Evolutionary conservation across 2,329 filamentous ascomycete species (phyloP).

Genomic region (Dryadomyces quercivorus): DNA sequence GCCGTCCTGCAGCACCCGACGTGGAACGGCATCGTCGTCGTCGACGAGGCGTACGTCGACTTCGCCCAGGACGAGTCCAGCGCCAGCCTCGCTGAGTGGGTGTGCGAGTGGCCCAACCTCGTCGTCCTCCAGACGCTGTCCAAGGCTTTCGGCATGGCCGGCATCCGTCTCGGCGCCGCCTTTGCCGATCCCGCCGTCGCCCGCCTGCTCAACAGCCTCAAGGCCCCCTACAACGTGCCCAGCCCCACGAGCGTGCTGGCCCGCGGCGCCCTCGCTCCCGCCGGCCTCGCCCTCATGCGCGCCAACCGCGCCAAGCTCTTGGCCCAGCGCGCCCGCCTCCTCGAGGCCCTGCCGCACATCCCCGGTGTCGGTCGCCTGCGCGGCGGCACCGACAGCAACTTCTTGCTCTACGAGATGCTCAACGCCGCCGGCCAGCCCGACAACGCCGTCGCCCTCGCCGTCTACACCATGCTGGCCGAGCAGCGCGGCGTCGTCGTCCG

Average conservation of each 20-base stretch:
- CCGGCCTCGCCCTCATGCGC: conserved; percentile 63
- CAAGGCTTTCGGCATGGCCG: conserved; percentile 92
- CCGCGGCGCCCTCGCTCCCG: conserved; percentile 52
- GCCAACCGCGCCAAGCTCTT: conserved; percentile 58
- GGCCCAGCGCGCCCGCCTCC: conserved; percentile 62
- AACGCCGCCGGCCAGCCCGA: conserved; percentile 61
- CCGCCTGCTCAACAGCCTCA: conserved; percentile 73
- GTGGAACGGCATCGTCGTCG: conserved; percentile 88
- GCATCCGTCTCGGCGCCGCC: conserved; percentile 78
- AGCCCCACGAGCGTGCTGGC: conserved; percentile 79
- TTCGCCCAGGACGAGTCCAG: conserved; percentile 57
- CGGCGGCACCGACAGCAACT: conserved; percentile 76
- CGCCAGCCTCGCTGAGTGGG: conserved; percentile 80
- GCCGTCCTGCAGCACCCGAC: conserved; percentile 69
- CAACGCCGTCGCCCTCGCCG: conserved; percentile 63
- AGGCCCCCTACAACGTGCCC: conserved; percentile 92
- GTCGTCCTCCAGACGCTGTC: conserved; percentile 98
- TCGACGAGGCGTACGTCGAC: conserved; percentile 95
- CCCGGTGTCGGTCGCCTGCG: conserved; percentile 68
- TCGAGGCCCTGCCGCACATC: conserved; percentile 61
- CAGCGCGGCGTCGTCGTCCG: conserved; percentile 80
- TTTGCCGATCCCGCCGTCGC: conserved; percentile 70
- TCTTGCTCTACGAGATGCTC: conserved; percentile 80
- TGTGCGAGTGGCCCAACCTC: conserved; percentile 83
- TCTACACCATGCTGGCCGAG: conserved; percentile 80